Evolutionary conservation across 2,329 filamentous ascomycete species (phyloP), one percentile per base, ranked within the genome.

Genomic region (Nigrospora sphaerica): DNA sequence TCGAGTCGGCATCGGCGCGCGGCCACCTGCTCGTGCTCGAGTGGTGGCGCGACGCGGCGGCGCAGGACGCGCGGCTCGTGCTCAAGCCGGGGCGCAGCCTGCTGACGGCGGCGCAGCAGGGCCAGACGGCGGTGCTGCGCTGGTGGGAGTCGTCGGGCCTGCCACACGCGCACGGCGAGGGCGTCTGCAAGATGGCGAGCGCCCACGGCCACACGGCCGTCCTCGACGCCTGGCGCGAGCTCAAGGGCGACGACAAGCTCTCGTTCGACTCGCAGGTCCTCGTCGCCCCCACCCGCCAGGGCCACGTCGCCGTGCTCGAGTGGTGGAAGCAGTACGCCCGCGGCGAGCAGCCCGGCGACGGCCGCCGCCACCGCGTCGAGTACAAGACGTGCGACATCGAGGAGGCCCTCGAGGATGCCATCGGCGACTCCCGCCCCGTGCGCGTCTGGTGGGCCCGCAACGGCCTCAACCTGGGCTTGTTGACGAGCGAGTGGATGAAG

Each of bases 371-470:
- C 55, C 77, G 80, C 44, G 90, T 96, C 23, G 89, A 95, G 64
- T 96, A 95, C 66, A 91, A 92, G 64, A 95, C 89, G 1, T 95
- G 90, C 64, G 90, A 95, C 64, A 93, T 97, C 50, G 91, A 96
- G 63, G 92, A 96, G 67, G 91, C 91, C 1, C 74, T 96, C 35
- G 91, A 96, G 62, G 91, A 95, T 62, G 88, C 88, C 18, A 79
- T 92, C 42, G 79, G 78, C 10, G 83, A 85, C 46, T 85, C 89
- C 51, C 80, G 83, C 53, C 77, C 78, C 34, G 88, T 95, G 16
- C 73, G 88, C 47, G 74, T 77, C 52, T 97, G 92, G 92, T 97
- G 92, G 92, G 85, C 87, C 19, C 71, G 75, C 53, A 92, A 93
- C 55, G 89, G 88, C 0, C 68, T 95, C 51, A 92, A 93, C 59